Evolutionary conservation across 23 red algal genomes (phyloP).

Genomic region (Agarophyton chilense): DNA sequence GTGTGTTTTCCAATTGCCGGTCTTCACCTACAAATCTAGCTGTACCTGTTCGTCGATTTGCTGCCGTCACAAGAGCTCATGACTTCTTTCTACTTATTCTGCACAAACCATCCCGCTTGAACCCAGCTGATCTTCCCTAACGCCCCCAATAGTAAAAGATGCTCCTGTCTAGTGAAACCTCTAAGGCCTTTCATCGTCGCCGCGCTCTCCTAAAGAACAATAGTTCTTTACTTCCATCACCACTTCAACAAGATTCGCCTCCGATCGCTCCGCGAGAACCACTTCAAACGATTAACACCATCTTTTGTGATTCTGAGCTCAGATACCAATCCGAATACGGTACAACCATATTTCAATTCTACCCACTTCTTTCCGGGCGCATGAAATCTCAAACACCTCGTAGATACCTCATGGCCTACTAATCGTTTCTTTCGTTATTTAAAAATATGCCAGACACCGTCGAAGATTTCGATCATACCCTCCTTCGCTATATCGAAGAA

Average conservation of each 20-base stretch:
- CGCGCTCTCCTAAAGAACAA: background rate
- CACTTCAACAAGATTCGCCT: background rate
- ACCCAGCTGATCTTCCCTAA: background rate
- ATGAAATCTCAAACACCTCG: background rate
- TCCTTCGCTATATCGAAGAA: background rate
- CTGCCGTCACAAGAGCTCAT: too few species aligned
- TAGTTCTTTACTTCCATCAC: background rate
- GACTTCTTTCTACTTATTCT: background rate
- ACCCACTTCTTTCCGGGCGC: background rate
- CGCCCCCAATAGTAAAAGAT: background rate
- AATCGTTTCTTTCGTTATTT: background rate
- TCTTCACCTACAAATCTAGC: background rate
- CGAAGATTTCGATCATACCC: background rate
- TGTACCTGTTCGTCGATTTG: background rate
- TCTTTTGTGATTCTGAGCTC: too few species aligned
- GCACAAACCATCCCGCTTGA: background rate
- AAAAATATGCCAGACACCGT: background rate
- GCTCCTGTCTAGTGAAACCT: background rate
- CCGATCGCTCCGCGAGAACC: background rate
- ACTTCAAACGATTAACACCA: background rate
- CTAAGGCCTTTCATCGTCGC: background rate
- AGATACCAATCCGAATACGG: background rate
- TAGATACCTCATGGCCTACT: background rate
- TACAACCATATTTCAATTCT: background rate
- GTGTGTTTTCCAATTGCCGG: background rate